Evolutionary conservation across 208 protist species (phyloP), one percentile per base, ranked within the genome.

Genomic region (Strigomonas culicis): DNA sequence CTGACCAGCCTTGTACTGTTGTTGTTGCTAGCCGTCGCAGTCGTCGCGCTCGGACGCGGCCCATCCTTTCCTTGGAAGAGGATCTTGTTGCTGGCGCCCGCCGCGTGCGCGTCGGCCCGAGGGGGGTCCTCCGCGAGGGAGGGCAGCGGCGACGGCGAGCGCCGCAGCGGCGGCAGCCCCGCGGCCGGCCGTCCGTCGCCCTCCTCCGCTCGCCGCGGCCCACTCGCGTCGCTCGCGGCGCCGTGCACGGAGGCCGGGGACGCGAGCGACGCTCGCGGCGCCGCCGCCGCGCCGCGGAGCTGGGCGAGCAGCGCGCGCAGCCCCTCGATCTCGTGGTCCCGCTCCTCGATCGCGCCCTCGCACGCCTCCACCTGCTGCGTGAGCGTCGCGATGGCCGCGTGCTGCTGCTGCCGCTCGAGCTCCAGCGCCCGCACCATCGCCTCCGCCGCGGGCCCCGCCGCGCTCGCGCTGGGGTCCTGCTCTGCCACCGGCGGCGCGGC

Each of bases 281-380:
- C 39, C 1, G 11, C 39, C 4, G 39, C 39, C 8, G 19, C 39
- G 22, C 39, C 15, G 32, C 2, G 32, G 15, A 39, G n/a, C n/a
- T 43, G 53, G 3, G 25, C 2, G 1, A 59, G 28, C 32, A 59
- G 15, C 32, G 32, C n/a, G 36, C 10, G 6, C 22, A 59, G 15
- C 2, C 28, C 28, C 21, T 59, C 30, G 21, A 59, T 59, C 22
- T 59, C 53, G 10, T 59, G 36, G 11, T 59, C 53, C 32, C 43
- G 36, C 15, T 59, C 53, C 2, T 28, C 53, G 2, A 59, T 32
- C 28, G 28, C 21, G 1, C 43, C 32, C 13, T 27, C 22, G 24
- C 32, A 25, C 4, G 2, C 4, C 11, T 32, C 6, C n/a, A 59
- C n/a, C 6, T 43, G 17, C 2, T 59, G 11, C 3, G 25, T 32